A percentile compares a stretch with the other conserved stretches of the same genome.
These are phyloP conservation scores for Haplographium delicatum DNA, from an alignment of 495 filamentous ascomycete species.

Conservation along the genomic window DNA sequence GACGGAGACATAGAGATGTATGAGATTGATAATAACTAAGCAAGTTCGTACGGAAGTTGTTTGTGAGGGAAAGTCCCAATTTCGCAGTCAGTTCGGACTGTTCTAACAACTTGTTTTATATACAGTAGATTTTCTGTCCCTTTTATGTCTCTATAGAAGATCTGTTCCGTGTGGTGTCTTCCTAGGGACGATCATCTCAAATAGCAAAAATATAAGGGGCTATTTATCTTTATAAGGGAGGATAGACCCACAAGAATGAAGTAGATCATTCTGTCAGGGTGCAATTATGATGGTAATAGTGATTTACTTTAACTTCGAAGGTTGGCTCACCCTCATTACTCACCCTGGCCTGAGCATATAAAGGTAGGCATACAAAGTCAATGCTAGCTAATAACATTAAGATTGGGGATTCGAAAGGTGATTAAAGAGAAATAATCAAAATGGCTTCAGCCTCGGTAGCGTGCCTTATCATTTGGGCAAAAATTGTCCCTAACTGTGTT, in stretches of 20 bases:
- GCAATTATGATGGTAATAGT: not conserved
- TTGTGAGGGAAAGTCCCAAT: too few relatives aligned
- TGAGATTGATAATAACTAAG: too few relatives aligned
- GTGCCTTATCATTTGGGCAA: not conserved
- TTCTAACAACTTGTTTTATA: too few relatives aligned
- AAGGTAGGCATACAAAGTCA: not conserved
- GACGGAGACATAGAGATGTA: too few relatives aligned
- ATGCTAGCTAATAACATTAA: not conserved
- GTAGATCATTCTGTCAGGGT: not conserved
- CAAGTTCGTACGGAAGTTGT: too few relatives aligned
- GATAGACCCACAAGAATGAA: not conserved
- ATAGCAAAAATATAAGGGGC: not conserved
- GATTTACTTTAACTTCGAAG: not conserved
- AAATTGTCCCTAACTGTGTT: conserved; percentile 1
- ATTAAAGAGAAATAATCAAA: not conserved
- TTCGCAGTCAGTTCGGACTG: too few relatives aligned
- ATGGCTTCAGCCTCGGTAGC: conserved; percentile 3
- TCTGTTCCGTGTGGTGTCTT: too few relatives aligned
- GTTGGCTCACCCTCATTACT: not conserved
- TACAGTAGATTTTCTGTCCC: too few relatives aligned
- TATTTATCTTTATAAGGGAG: not conserved
- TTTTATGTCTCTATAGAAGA: too few relatives aligned
- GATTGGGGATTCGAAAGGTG: not conserved
- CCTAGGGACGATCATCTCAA: not conserved
- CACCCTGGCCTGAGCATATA: not conserved